Evolutionary conservation across 139 green algal species (phyloP).

Genomic region (Cymbomonas tetramitiformis): DNA sequence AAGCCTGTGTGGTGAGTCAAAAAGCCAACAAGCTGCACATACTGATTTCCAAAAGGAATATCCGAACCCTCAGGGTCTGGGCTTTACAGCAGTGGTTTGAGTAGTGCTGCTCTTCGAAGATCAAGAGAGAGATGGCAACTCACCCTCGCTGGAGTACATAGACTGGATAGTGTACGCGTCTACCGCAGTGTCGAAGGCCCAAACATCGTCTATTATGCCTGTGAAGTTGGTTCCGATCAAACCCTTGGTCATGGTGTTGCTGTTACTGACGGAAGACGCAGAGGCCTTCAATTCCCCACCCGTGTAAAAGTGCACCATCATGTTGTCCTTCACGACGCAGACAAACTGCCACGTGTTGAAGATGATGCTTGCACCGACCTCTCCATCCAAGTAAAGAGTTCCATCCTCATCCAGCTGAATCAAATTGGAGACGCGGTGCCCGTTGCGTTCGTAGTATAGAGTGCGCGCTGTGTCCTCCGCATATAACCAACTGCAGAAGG

Average conservation of each 20-base stretch:
- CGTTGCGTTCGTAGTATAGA: constrained; percentile 5
- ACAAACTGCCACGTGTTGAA: constrained; percentile 21
- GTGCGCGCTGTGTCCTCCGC: not conserved
- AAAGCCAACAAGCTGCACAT: no score
- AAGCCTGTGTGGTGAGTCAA: no score
- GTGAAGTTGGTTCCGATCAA: not conserved
- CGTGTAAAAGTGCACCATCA: constrained; percentile 1
- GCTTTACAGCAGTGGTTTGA: no score
- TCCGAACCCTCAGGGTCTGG: no score
- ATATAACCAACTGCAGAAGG: constrained; percentile 16
- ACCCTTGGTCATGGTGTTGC: constrained; percentile 1
- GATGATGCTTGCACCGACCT: not conserved
- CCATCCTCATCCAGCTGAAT: not conserved
- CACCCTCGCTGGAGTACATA: constrained; percentile 2
- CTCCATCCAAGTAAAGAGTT: not conserved
- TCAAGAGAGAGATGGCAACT: no score
- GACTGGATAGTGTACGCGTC: not conserved
- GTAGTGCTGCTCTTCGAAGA: no score
- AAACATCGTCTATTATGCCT: constrained; percentile 14
- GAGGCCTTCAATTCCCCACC: not conserved
- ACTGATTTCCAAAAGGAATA: no score
- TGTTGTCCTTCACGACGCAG: not conserved
- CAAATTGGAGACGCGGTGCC: not conserved
- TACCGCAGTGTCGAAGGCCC: not conserved
- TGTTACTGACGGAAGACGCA: not conserved